Base-by-base conservation (phyloP, 305 asterid species). In the Striga hermonthica region DNA sequence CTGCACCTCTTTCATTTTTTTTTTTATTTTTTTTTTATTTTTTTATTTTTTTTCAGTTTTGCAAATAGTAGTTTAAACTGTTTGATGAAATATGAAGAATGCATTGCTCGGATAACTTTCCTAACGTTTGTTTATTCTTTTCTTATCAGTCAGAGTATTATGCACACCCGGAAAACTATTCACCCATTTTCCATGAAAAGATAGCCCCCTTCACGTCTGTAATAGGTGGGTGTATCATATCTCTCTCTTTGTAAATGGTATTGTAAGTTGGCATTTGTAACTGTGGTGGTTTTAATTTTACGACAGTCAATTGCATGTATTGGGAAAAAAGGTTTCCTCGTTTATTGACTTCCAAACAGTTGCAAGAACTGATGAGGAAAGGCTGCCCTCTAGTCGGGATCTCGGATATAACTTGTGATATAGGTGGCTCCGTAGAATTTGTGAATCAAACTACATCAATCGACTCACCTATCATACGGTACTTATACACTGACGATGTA, bases 381-480 rank as follows among this genome's bases (percentile, higher is more conserved):
- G 89, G 87, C 59, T 74, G 85, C 67, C 94, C 89, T 54, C 98
- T 93, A 55, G 81, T 93, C 36, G 98, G 97, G 74, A 80, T 93
- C 76, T 75, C 89, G 58, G 97, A 93, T 77, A 90, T 90, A 76
- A 82, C 95, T 57, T 93, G 97, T 86, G 98, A 90, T 67, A 67
- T 90, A 12, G 95, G 87, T 59, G 97, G 98, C 74, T 93, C 98
- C 1, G 64, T 93, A 47, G 97, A 90, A 80, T 83, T 86, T 72
- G 77, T 93, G 57, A 91, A 84, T 75, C 83, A 78, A 78, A 78
- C 88, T 55, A 87, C 98, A 47, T 75, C 77, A 11, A 84, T 93
- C 12, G 97, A 93, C 79, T 90, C 92, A 41, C 98, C 98, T 79
- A 90, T 93, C 84, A 71, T 87, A 74, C 87, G 95, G 98, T 92